phyloP scores from a whole-genome alignment of 371 early-diverging fungal genomes.

The Mucor sp. region DNA sequence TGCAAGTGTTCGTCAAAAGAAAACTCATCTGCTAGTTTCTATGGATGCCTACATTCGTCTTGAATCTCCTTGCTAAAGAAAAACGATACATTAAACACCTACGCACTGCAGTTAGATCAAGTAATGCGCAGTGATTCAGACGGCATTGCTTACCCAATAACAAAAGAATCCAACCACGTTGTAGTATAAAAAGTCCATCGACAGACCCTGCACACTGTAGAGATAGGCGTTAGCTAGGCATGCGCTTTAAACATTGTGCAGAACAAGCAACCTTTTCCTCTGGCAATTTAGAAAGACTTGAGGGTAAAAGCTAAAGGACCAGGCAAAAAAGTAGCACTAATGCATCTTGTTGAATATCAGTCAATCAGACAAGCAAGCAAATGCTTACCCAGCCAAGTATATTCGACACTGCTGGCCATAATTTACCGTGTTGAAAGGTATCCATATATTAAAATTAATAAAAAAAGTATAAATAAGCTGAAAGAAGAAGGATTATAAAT shows the following conservation, averaged over 20 bases:
- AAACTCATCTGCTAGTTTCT: not conserved
- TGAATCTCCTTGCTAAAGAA: slow-evolving; percentile 68
- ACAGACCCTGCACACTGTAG: slow-evolving; percentile 80
- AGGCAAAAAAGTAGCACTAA: slow-evolving; percentile 45
- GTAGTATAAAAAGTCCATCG: slow-evolving; percentile 86
- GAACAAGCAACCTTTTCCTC: slow-evolving; percentile 37
- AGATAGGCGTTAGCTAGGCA: not conserved
- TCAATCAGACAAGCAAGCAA: not conserved
- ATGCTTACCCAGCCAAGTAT: slow-evolving; percentile 47
- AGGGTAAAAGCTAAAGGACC: slow-evolving; percentile 54
- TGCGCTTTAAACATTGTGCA: not conserved
- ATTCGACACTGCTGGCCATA: slow-evolving; percentile 31
- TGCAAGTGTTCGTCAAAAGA: not conserved
- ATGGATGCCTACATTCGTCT: slow-evolving; percentile 61
- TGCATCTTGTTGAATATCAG: not conserved
- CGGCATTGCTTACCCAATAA: slow-evolving; percentile 61
- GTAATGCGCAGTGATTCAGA: not conserved
- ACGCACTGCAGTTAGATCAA: not conserved
- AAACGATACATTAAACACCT: slow-evolving; percentile 79
- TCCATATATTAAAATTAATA: too few species aligned
- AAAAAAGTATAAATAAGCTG: not conserved
- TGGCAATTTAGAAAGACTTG: slow-evolving; percentile 42
- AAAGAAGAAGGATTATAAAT: not conserved
- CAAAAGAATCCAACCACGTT: slow-evolving; percentile 88
- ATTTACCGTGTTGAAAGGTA: not conserved